Base-by-base conservation (phyloP, 805 yeast species). In the Candida gorgasii region DNA sequence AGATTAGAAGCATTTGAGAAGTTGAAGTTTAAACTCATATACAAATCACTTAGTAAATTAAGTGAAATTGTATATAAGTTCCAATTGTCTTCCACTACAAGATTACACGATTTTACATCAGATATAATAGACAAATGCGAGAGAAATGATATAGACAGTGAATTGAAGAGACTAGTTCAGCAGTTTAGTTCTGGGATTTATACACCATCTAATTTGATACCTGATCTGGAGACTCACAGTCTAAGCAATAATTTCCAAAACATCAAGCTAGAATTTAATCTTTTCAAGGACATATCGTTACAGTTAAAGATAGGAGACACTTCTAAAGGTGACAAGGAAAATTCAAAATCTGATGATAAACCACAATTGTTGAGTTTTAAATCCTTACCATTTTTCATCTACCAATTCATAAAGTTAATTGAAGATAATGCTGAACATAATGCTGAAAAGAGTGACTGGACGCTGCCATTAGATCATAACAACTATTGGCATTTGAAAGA, bases 281-380 rank as follows among this genome's bases (percentile, higher is more conserved):
- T 71, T 12, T 70, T 49, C 49, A 66, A 65, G 44, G 76, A 71
- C 44, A 56, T 70, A 17, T 67, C 73, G 6, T 53, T 71, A 16
- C 76, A 71, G 30, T 45, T 62, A 3, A 54, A 52, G 29, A 20
- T 57, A 12, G 31, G 48, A 3, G 51, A n/a, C n/a, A n/a, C n/a
- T n/a, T n/a, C n/a, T n/a, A n/a, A n/a, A n/a, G n/a, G n/a, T n/a
- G n/a, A n/a, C n/a, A n/a, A n/a, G n/a, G n/a, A n/a, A 47, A 23
- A 40, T 48, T 3, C 28, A n/a, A n/a, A n/a, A n/a, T n/a, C n/a
- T n/a, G 52, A 46, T 8, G 42, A 48, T 6, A 47, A 43, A 3
- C 39, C 27, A 23, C 36, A 40, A 16, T 39, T 59, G 12, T 50
- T 62, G 18, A 56, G 62, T 36, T 43, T 63, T 17, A 42, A 54